Evolutionary conservation across 805 yeast species (phyloP), one percentile per base, ranked within the genome.

Genomic region (Nakazawaea anatomiae): DNA sequence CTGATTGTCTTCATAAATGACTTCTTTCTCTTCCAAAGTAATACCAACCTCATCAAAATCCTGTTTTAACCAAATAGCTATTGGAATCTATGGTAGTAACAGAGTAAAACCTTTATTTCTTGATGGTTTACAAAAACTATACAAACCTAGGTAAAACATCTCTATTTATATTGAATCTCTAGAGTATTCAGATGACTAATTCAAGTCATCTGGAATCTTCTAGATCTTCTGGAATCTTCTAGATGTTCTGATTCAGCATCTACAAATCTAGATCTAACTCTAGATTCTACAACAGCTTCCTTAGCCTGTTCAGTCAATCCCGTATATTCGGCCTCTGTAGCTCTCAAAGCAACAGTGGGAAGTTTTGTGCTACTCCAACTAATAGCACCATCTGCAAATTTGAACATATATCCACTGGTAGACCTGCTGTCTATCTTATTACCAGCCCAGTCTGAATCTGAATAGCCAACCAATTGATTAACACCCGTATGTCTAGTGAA

Each of bases 311-410:
- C 54, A 28, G 44, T 31, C 10, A 51, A 25, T 1, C 53, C 53
- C 36, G 55, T 44, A 34, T 54, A 54, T 39, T 58, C 57, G 30
- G 58, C 55, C 49, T 54, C 57, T 8, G 60, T 55, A 7, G 56
- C 41, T 1, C 55, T 51, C 5, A 50, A 28, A 1, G 60, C 59
- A 29, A 54, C 50, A 25, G 51, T 47, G 1, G 42, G 30, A 44
- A 55, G 60, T 44, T 53, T 56, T 53, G 48, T 55, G 9, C 52
- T 42, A 36, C 51, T 54, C 60, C 58, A 59, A n/a, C 56, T 46
- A 12, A 59, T 44, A 3, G 57, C 56, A 39, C 43, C 55, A 34
- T 36, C 36, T 2, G 50, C 47, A 29, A 47, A 42, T 47, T 18
- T 38, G n/a, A 38, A 38, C 11, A 38, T 2, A 38, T 38, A 38